Evolutionary conservation across 140 eudicot species (phyloP).

Genomic region (Stevia rebaudiana): DNA sequence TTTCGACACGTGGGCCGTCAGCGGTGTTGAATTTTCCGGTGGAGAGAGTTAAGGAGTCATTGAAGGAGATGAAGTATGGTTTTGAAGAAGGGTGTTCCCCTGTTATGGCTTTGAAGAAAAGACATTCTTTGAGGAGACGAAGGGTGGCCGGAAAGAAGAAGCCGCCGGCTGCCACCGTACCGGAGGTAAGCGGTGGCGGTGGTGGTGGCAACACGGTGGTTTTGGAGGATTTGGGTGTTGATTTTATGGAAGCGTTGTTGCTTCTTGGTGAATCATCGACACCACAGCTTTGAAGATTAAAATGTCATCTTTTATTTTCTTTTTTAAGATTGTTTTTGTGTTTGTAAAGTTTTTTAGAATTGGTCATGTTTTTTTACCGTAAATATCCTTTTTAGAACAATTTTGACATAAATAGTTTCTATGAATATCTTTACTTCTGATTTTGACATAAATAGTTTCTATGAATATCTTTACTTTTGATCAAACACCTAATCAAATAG

Average conservation of each 20-base stretch:
- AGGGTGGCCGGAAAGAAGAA: not conserved
- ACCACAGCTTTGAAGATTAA: not conserved
- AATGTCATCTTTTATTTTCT: not conserved
- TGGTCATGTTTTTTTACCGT: not conserved
- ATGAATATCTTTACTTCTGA: too few relatives aligned
- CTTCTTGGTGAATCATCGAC: not conserved
- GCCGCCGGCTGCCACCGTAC: not conserved
- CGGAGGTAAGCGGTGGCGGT: not conserved
- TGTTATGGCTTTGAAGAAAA: not conserved
- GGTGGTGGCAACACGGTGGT: not conserved
- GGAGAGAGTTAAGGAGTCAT: conserved; percentile 8
- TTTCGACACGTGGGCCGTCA: not conserved
- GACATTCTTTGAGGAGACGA: not conserved
- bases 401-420: too few relatives aligned
- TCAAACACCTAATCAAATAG: too few relatives aligned
- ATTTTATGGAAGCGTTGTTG: not conserved
- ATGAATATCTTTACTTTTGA: too few relatives aligned
- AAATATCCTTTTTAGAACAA: too few relatives aligned
- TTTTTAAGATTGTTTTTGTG: not conserved
- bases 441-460: too few relatives aligned
- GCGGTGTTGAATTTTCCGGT: not conserved
- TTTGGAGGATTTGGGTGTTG: conserved; percentile 2
- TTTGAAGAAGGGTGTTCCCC: not conserved
- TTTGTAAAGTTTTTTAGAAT: not conserved
- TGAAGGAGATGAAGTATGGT: not conserved